Evolutionary conservation across 2,329 filamentous ascomycete species (phyloP).

Genomic region (Penicillium sp.): DNA sequence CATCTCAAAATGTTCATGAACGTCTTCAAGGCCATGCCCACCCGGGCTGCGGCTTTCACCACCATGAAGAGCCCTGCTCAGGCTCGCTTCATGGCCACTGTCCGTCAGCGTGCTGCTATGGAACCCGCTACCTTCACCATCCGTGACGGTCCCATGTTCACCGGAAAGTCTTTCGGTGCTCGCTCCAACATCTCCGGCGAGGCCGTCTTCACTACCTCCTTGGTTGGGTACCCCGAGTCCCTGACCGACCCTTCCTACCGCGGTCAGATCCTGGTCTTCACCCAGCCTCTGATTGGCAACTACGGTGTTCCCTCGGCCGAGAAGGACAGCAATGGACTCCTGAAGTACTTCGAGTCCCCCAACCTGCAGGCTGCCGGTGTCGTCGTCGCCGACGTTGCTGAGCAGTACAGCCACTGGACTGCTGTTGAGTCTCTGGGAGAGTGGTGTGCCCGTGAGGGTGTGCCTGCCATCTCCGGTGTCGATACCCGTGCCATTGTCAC

Average conservation of each 20-base stretch:
- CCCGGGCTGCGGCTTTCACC: conserved; percentile 49
- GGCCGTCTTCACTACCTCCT: conserved; percentile 96
- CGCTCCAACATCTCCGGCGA: conserved; percentile 96
- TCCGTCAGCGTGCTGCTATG: conserved; percentile 68
- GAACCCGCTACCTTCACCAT: conserved; percentile 93
- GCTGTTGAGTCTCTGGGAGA: conserved; percentile 89
- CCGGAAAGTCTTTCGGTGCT: conserved; percentile 93
- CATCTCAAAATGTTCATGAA: conserved; percentile 54
- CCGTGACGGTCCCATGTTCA: conserved; percentile 92
- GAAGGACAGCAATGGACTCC: conserved; percentile 82
- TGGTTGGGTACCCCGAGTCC: conserved; percentile 96
- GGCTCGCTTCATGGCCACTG: conserved; percentile 61
- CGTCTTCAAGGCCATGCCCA: conserved; percentile 54
- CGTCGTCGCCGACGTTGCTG: conserved; percentile 90
- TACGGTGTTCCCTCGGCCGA: conserved; percentile 89
- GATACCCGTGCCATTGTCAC: conserved; percentile 97
- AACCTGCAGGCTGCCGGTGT: conserved; percentile 96
- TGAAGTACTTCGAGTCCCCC: conserved; percentile 98
- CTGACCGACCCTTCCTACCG: conserved; percentile 70
- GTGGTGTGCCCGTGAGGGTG: conserved; percentile 95
- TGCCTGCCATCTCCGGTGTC: conserved; percentile 93
- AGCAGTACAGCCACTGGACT: conserved; percentile 97
- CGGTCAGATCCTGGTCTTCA: conserved; percentile 94
- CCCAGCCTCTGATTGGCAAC: conserved; percentile 96
- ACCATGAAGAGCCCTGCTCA: conserved; percentile 38